phyloP scores from a whole-genome alignment of 73 alveolate species.

The Stentor coeruleus region DNA sequence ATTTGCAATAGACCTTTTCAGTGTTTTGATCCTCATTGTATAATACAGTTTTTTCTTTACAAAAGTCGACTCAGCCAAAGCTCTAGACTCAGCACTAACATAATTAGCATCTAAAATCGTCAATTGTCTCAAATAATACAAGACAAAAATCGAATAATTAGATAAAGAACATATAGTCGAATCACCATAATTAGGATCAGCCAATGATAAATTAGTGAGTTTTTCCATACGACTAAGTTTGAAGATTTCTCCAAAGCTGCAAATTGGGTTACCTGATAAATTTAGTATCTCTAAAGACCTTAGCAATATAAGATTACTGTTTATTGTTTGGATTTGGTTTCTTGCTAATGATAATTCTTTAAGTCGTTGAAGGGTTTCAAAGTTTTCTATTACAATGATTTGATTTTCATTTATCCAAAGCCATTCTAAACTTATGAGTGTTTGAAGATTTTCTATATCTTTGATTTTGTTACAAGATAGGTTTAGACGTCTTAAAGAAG shows the following conservation, averaged over 20 bases:
- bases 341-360: slow-evolving; percentile 60
- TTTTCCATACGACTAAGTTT: slow-evolving; percentile 56
- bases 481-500: neutral
- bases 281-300: slow-evolving; percentile 51
- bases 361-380: slow-evolving; percentile 26
- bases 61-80: slow-evolving; percentile 79
- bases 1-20: slow-evolving; percentile 40
- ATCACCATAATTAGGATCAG: slow-evolving; percentile 77
- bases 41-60: slow-evolving; percentile 81
- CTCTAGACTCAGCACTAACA: slow-evolving; percentile 66
- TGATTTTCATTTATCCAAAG: slow-evolving; percentile 26
- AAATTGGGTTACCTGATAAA: slow-evolving; percentile 53
- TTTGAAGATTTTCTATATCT: neutral
- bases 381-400: slow-evolving; percentile 24
- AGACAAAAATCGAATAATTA: slow-evolving; percentile 71
- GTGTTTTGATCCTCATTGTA: slow-evolving; percentile 77
- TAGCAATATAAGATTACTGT: slow-evolving; percentile 53
- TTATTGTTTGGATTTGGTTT: slow-evolving; percentile 47
- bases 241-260: slow-evolving; percentile 66
- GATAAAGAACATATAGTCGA: slow-evolving; percentile 75
- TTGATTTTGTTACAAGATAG: neutral
- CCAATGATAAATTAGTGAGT: slow-evolving; percentile 45
- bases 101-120: slow-evolving; percentile 48
- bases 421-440: neutral
- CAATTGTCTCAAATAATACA: slow-evolving; percentile 47